These are phyloP conservation scores for Pleurotus tuoliensis DNA, from an alignment of 768 basidiomycete genomes.

Conservation along the genomic window DNA sequence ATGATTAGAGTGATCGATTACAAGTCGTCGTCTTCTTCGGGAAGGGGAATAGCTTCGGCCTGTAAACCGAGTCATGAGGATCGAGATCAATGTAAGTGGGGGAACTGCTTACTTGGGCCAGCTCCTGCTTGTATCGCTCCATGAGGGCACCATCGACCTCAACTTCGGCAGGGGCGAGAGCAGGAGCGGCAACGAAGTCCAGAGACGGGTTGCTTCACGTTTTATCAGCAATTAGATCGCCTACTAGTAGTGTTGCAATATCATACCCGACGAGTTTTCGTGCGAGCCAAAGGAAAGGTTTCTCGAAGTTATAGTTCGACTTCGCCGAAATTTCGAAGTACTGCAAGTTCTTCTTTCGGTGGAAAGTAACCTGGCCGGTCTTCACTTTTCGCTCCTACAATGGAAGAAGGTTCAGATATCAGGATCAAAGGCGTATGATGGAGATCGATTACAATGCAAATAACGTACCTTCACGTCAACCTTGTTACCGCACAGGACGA, in stretches of 20 bases:
- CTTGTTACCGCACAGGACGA: constrained; percentile 99
- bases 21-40: constrained; percentile 94
- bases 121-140: constrained; percentile 73
- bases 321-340: constrained; percentile 99
- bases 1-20: constrained; percentile 25
- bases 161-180: constrained; percentile 93
- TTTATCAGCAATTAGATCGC: background rate
- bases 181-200: constrained; percentile 96
- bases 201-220: constrained; percentile 68
- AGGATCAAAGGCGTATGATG: constrained; percentile 4
- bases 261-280: constrained; percentile 95
- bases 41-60: constrained; percentile 92
- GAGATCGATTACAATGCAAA: constrained; percentile 3
- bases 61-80: constrained; percentile 19
- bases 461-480: constrained; percentile 92
- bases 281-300: constrained; percentile 99
- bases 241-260: no score
- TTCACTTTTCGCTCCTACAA: constrained; percentile 98
- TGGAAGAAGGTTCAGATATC: constrained; percentile 4
- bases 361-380: constrained; percentile 97
- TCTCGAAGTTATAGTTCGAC: constrained; percentile 99
- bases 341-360: constrained; percentile 99
- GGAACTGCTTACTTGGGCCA: constrained; percentile 49
- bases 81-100: no score
- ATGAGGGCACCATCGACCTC: constrained; percentile 76